These are phyloP conservation scores for Paradendryphiella salina DNA, from an alignment of 2,329 filamentous ascomycete genomes.

Conservation along the genomic window DNA sequence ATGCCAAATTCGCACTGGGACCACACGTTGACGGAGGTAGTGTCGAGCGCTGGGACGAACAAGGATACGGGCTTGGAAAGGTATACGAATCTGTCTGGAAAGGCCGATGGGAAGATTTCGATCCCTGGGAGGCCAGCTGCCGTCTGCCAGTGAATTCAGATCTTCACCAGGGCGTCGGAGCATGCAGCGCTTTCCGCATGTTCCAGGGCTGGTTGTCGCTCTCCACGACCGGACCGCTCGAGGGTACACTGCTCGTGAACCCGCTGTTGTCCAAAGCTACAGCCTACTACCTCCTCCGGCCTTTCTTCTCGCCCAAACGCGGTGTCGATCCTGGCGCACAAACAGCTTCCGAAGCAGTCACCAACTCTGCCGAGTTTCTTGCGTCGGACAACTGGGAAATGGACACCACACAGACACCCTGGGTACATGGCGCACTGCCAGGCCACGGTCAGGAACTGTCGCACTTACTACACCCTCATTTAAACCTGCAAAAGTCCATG, in stretches of 20 bases:
- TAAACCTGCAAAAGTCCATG: slow-evolving; percentile 70
- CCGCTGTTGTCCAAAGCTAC: slow-evolving; percentile 75
- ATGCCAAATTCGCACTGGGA: slow-evolving; percentile 57
- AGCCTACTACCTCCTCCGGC: slow-evolving; percentile 78
- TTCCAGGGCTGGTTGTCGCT: slow-evolving; percentile 90
- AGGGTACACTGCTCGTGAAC: slow-evolving; percentile 82
- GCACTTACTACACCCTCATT: slow-evolving; percentile 67
- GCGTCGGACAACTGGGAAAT: slow-evolving; percentile 65
- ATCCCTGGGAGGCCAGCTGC: slow-evolving; percentile 76
- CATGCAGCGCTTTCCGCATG: slow-evolving; percentile 82
- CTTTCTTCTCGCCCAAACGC: slow-evolving; percentile 70
- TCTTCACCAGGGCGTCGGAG: slow-evolving; percentile 77
- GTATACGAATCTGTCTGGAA: slow-evolving; percentile 75
- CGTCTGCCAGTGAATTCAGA: slow-evolving; percentile 71
- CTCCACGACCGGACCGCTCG: slow-evolving; percentile 69
- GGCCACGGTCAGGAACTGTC: slow-evolving; percentile 72
- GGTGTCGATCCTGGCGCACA: slow-evolving; percentile 41
- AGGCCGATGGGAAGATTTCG: slow-evolving; percentile 78
- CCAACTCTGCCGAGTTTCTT: slow-evolving; percentile 49
- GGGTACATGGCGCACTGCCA: slow-evolving; percentile 70
- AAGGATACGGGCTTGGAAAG: slow-evolving; percentile 63
- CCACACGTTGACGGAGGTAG: slow-evolving; percentile 61
- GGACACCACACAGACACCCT: slow-evolving; percentile 56
- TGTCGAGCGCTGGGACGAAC: slow-evolving; percentile 58
- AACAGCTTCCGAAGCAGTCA: slow-evolving; percentile 34